Evolutionary conservation across 1,284 basidiomycete genomes (phyloP).

Genomic region (Ceratobasidium sp.): DNA sequence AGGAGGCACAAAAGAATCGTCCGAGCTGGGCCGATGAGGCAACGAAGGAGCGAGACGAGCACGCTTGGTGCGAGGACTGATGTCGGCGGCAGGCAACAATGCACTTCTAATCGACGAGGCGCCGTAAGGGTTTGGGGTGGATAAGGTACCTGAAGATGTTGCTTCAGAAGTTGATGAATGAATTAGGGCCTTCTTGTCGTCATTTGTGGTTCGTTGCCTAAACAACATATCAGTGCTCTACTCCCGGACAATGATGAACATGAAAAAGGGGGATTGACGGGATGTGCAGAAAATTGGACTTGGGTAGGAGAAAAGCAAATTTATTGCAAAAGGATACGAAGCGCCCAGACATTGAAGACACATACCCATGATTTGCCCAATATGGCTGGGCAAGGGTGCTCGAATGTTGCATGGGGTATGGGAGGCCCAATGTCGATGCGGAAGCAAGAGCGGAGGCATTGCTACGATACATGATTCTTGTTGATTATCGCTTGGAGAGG

Average conservation of each 20-base stretch:
- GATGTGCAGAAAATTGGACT: conserved; percentile 6
- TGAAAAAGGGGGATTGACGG: conserved; percentile 3
- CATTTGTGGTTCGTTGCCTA: conserved; percentile 23
- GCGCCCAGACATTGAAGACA: conserved; percentile 38
- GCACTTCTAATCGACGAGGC: background rate
- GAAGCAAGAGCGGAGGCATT: conserved; percentile 30
- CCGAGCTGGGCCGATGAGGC: background rate
- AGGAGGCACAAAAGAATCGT: conserved; percentile 5
- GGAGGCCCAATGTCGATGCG: conserved; percentile 5
- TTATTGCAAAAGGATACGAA: conserved; percentile 33
- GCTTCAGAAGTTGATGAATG: conserved; percentile 3
- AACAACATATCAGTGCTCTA: conserved; percentile 3
- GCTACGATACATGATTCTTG: background rate
- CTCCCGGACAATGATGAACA: background rate
- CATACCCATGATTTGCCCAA: conserved; percentile 43
- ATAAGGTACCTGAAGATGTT: background rate
- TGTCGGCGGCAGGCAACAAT: conserved; percentile 13
- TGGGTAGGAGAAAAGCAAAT: conserved; percentile 31
- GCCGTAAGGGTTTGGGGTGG: conserved; percentile 25
- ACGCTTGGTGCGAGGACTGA: conserved; percentile 24
- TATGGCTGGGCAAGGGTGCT: conserved; percentile 41
- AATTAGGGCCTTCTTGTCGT: conserved; percentile 9
- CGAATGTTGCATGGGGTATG: conserved; percentile 23
- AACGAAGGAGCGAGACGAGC: conserved; percentile 33
- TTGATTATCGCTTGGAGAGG: conserved; percentile 30